Evolutionary conservation across 2,329 filamentous ascomycete species (phyloP), one percentile per base, ranked within the genome.

Genomic region (Ophiostoma himal-ulmi): DNA sequence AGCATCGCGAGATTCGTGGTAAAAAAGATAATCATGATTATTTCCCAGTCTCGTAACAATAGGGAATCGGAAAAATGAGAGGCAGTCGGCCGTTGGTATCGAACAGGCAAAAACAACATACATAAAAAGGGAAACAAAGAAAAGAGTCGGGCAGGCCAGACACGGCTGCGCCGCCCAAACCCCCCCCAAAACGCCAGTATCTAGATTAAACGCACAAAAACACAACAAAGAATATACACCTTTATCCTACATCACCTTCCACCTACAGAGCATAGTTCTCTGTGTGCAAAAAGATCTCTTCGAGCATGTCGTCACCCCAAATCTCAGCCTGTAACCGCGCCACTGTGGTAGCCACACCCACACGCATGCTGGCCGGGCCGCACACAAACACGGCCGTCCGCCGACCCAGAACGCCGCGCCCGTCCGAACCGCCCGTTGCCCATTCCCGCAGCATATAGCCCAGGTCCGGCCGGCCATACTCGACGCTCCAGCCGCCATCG

Each of bases 261-360:
- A 20, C 13, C 44, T 66, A 97, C 73, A 97, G 83, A 68, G 93
- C 92, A 81, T 97, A 97, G 79, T 97, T 97, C 83, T 98, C 94
- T 3, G 94, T 92, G 82, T 97, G 94, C 78, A 97, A 80, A 78
- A 94, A 97, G 70, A 98, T 91, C 84, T 97, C 94, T 77, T 97
- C 94, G 66, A 91, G 86, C 75, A 86, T 85, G 44, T 89, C 86
- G 75, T 93, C 89, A 6, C 86, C 88, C 90, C 92, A 93, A 68
- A 98, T 93, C 79, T 90, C 88, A 36, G 86, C 87, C 83, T 98
- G 94, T 76, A 97, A 81, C 71, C 86, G 82, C 2, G 94, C 94
- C 34, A 97, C 92, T 0, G 92, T 91, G 74, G 88, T 91, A n/a
- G 91, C 89, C 20, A 97, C 94, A 74, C 93, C 93, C 14, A 94